A percentile compares a stretch with the other conserved stretches of the same genome.
These are phyloP conservation scores for Hansenula sp. DNA, from an alignment of 1,139 yeast species.

Conservation along the genomic window DNA sequence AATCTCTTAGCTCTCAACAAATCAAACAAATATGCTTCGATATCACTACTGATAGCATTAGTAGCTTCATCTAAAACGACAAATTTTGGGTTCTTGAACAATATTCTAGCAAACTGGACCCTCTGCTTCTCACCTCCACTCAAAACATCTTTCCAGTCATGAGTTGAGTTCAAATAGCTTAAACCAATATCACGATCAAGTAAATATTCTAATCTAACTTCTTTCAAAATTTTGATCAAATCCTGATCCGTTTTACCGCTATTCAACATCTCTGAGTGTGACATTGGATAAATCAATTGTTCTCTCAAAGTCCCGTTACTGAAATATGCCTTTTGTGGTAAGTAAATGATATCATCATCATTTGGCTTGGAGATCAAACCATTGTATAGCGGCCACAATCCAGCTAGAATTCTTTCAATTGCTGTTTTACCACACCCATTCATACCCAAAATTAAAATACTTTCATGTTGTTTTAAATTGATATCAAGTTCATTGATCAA, in stretches of 20 bases:
- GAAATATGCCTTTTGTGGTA: slow-evolving; percentile 80
- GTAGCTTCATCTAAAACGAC: slow-evolving; percentile 92
- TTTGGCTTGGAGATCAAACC: slow-evolving; percentile 82
- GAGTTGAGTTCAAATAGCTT: slow-evolving; percentile 38
- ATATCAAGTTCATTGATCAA: slow-evolving; percentile 62
- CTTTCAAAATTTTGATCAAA: slow-evolving; percentile 62
- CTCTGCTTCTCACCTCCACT: slow-evolving; percentile 97
- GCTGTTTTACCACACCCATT: slow-evolving; percentile 92
- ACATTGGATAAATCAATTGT: slow-evolving; percentile 81
- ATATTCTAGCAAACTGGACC: slow-evolving; percentile 81
- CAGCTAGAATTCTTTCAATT: slow-evolving; percentile 79
- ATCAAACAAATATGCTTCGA: slow-evolving; percentile 85
- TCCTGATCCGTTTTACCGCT: slow-evolving; percentile 70
- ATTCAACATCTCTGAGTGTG: slow-evolving; percentile 73
- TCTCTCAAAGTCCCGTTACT: slow-evolving; percentile 81
- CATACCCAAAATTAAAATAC: slow-evolving; percentile 76
- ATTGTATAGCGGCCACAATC: slow-evolving; percentile 85
- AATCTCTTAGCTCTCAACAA: slow-evolving; percentile 65
- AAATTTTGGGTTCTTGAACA: slow-evolving; percentile 77
- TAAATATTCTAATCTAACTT: slow-evolving; percentile 79
- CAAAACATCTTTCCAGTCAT: slow-evolving; percentile 87
- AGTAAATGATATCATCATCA: slow-evolving; percentile 65
- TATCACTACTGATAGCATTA: slow-evolving; percentile 88
- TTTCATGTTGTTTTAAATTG: slow-evolving; percentile 61
- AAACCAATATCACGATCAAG: slow-evolving; percentile 40